phyloP scores from a whole-genome alignment of 768 basidiomycete species.

The Amyloporia xantha region DNA sequence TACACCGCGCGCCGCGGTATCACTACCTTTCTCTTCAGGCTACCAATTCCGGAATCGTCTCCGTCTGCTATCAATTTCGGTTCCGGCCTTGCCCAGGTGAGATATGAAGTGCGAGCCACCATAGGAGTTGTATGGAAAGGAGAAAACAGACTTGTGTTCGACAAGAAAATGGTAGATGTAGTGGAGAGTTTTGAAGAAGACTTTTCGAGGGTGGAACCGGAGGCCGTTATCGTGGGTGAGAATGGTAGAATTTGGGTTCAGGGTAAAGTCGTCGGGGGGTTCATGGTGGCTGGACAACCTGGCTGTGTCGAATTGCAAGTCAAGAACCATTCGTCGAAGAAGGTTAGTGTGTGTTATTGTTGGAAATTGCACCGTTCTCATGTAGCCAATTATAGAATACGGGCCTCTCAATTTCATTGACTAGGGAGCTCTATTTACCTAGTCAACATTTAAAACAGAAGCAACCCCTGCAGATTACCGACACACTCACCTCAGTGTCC shows the following conservation, averaged over 20 bases:
- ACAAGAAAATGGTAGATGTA: constrained; percentile 54
- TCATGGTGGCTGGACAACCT: constrained; percentile 61
- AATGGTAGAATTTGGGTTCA: constrained; percentile 77
- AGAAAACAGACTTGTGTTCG: constrained; percentile 61
- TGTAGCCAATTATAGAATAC: constrained; percentile 44
- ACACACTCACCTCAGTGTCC: constrained; percentile 59
- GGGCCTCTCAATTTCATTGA: constrained; percentile 54
- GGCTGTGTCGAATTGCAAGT: constrained; percentile 72
- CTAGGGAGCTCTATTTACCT: constrained; percentile 54
- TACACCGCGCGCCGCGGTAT: constrained; percentile 68
- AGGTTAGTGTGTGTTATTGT: constrained; percentile 37
- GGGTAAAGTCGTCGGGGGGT: constrained; percentile 54
- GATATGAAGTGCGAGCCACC: constrained; percentile 69
- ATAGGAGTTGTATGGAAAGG: constrained; percentile 73
- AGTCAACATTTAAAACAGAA: constrained; percentile 32
- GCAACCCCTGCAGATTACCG: constrained; percentile 55
- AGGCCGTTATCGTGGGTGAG: constrained; percentile 65
- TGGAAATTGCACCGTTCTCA: not conserved
- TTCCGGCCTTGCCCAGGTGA: constrained; percentile 56
- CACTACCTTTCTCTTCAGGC: constrained; percentile 76
- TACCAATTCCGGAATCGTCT: constrained; percentile 59
- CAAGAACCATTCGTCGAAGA: constrained; percentile 77
- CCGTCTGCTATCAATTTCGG: constrained; percentile 72
- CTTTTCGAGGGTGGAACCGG: constrained; percentile 35
- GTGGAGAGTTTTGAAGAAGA: constrained; percentile 45